These are phyloP conservation scores for Erodium texanum DNA, from an alignment of 441 rosid genomes.

Conservation along the genomic window DNA sequence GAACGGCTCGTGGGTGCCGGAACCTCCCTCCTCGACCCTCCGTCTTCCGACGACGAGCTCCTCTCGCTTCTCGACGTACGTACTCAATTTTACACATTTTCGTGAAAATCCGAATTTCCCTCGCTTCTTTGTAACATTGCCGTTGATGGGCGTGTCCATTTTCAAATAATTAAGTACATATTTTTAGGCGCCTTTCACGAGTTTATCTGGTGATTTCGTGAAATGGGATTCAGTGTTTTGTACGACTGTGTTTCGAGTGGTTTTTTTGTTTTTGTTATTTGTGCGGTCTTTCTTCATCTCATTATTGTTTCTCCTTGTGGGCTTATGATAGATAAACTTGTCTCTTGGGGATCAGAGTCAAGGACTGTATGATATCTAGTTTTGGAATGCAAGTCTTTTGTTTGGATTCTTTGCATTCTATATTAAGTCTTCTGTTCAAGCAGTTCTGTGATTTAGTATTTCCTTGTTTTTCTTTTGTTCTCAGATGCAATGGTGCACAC, in stretches of 20 bases:
- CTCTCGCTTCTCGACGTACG: slow-evolving; percentile 84
- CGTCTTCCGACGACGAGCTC: slow-evolving; percentile 59
- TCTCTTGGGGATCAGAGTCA: neutral
- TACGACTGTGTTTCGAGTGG: neutral
- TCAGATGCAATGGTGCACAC: neutral
- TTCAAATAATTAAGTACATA: neutral
- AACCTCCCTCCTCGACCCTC: slow-evolving; percentile 50
- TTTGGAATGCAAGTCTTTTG: neutral
- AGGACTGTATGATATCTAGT: neutral
- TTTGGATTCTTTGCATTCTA: neutral
- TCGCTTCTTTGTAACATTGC: neutral
- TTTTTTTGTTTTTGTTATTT: neutral
- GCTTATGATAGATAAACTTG: neutral
- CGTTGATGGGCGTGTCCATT: neutral
- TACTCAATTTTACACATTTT: slow-evolving; percentile 3
- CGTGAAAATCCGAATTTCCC: neutral
- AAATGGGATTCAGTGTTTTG: neutral
- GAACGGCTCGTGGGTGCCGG: slow-evolving; percentile 69
- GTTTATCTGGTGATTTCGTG: neutral
- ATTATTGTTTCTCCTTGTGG: neutral
- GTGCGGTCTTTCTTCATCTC: neutral
- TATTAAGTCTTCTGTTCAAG: no score
- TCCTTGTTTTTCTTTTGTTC: neutral
- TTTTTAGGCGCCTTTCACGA: neutral
- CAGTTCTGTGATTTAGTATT: neutral